phyloP scores from a whole-genome alignment of 1,139 yeast genomes.

The Debaryomyces psychrophilus region DNA sequence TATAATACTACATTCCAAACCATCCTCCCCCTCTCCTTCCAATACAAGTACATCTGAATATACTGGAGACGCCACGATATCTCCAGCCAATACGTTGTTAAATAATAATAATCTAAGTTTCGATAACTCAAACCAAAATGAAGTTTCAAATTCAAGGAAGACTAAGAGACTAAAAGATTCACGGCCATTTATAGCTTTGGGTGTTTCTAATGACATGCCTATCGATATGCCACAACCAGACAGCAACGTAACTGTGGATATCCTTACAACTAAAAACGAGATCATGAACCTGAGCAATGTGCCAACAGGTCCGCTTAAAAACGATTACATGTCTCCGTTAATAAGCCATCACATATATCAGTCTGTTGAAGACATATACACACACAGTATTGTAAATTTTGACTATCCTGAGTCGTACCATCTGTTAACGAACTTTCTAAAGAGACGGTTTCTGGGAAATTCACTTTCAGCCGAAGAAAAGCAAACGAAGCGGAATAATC shows the following conservation, averaged over 20 bases:
- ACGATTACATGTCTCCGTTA: conserved; percentile 55
- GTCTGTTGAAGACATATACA: conserved; percentile 66
- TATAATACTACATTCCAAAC: conserved; percentile 51
- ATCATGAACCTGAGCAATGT: conserved; percentile 3
- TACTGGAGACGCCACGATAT: conserved; percentile 16
- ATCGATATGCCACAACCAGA: conserved; percentile 9
- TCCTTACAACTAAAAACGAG: neutral
- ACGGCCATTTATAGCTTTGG: conserved; percentile 49
- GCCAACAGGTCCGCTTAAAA: conserved; percentile 8
- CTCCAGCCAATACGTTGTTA: conserved; percentile 19
- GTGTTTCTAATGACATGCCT: conserved; percentile 26
- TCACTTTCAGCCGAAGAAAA: conserved; percentile 33
- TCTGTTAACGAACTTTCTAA: conserved; percentile 58
- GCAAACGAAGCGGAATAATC: conserved; percentile 43
- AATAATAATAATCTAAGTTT: neutral
- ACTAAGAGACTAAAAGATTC: conserved; percentile 29
- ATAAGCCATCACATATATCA: conserved; percentile 62
- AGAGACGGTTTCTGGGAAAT: conserved; percentile 53
- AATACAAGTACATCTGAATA: conserved; percentile 32
- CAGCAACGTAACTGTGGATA: neutral
- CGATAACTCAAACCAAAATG: conserved; percentile 6
- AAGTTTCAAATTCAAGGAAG: conserved; percentile 12
- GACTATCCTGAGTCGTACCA: conserved; percentile 72
- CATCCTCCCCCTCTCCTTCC: conserved; percentile 53
- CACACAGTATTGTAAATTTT: conserved; percentile 56